These are phyloP conservation scores for Colletotrichum cereale DNA, from an alignment of 2,329 filamentous ascomycete genomes.

Conservation along the genomic window DNA sequence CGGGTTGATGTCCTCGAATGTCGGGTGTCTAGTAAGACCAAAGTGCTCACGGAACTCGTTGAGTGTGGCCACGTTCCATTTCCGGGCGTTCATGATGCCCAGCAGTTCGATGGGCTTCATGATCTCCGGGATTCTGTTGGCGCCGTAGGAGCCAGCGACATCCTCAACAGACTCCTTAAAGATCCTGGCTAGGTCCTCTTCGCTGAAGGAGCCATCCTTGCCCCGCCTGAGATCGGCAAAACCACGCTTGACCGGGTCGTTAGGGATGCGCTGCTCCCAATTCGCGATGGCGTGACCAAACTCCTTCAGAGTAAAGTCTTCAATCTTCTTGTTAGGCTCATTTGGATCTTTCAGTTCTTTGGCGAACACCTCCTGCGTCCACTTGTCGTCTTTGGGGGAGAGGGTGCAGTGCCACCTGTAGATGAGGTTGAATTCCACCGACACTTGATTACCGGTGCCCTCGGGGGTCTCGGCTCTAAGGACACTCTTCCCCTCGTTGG, in stretches of 20 bases:
- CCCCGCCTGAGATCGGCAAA: constrained; percentile 64
- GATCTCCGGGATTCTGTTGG: constrained; percentile 67
- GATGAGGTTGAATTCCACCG: constrained; percentile 52
- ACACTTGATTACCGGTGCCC: constrained; percentile 51
- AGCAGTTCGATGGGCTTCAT: constrained; percentile 70
- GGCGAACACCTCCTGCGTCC: constrained; percentile 45
- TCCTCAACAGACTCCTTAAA: constrained; percentile 67
- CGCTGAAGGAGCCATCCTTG: constrained; percentile 61
- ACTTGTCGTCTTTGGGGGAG: constrained; percentile 48
- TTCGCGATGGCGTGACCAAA: constrained; percentile 40
- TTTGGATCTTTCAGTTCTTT: constrained; percentile 36
- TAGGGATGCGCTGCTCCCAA: constrained; percentile 55
- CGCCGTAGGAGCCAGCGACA: constrained; percentile 59
- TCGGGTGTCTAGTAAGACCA: constrained; percentile 64
- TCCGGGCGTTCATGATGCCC: constrained; percentile 69
- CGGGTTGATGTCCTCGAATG: constrained; percentile 70
- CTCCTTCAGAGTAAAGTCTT: constrained; percentile 14
- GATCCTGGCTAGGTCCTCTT: constrained; percentile 68
- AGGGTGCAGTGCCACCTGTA: constrained; percentile 52
- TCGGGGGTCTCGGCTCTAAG: constrained; percentile 48
- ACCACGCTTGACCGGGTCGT: constrained; percentile 64
- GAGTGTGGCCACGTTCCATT: constrained; percentile 69
- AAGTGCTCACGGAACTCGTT: constrained; percentile 76
- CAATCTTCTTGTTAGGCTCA: constrained; percentile 19
- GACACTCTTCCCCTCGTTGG: constrained; percentile 45